Percentiles rank a stretch among this genome's conserved stretches.
Evolutionary conservation across 495 filamentous ascomycete genomes (phyloP).

Genomic region (Aspergillus saccharolyticus): DNA sequence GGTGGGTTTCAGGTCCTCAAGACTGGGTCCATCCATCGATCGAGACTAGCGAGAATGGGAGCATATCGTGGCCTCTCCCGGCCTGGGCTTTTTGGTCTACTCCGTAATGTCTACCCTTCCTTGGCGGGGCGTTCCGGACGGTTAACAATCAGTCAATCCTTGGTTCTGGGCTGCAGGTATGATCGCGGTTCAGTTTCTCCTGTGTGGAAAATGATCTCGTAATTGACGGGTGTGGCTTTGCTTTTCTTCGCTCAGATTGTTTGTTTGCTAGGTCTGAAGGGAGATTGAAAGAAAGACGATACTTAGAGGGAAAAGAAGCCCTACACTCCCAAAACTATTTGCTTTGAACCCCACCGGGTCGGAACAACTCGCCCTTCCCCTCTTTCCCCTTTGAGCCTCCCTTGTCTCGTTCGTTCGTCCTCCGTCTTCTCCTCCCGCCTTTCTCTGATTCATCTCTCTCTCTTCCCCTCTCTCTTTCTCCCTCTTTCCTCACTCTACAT

Average conservation of each 20-base stretch:
- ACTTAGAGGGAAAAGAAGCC: neutral
- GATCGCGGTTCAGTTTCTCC: too few relatives aligned
- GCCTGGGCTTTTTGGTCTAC: neutral
- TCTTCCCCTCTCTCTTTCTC: neutral
- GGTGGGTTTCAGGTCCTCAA: neutral
- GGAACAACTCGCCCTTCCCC: slow-evolving; percentile 4
- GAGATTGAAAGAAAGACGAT: neutral
- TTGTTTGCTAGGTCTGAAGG: neutral
- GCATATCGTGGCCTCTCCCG: neutral
- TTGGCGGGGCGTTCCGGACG: neutral
- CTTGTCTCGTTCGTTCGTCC: slow-evolving; percentile 4
- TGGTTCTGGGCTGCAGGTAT: neutral
- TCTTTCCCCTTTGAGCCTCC: slow-evolving; percentile 1
- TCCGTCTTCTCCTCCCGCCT: slow-evolving; percentile 13
- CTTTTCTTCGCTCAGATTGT: too few relatives aligned
- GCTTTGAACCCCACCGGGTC: slow-evolving; percentile 2
- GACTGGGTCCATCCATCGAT: neutral
- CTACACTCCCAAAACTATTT: neutral
- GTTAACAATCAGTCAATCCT: neutral
- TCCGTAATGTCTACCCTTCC: neutral
- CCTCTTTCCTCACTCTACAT: slow-evolving; percentile 2
- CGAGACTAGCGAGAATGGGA: neutral
- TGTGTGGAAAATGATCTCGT: too few relatives aligned
- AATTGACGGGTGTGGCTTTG: too few relatives aligned
- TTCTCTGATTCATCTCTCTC: slow-evolving; percentile 4